phyloP scores from a whole-genome alignment of 805 yeast species.

The Yarrowia yakushimensis region DNA sequence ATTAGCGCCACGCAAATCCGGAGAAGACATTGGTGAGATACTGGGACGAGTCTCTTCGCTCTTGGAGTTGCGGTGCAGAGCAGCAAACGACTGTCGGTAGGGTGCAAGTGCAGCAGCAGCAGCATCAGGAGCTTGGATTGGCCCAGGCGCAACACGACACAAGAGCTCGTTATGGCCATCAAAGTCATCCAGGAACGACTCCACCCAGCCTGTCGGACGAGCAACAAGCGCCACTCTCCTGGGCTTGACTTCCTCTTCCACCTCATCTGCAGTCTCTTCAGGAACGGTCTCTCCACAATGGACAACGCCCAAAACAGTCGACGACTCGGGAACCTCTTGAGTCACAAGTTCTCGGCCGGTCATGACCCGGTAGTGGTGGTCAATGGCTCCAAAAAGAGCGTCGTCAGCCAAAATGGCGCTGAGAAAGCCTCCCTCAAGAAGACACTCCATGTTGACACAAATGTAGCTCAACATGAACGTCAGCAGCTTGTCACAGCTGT shows the following conservation, averaged over 20 bases:
- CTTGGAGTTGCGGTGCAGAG: conserved; percentile 25
- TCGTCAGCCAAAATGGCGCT: background rate
- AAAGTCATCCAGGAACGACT: conserved; percentile 38
- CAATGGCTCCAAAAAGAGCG: conserved; percentile 7
- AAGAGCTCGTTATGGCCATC: conserved; percentile 34
- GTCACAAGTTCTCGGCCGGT: background rate
- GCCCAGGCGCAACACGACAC: conserved; percentile 27
- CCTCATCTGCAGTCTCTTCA: background rate
- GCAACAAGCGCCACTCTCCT: background rate
- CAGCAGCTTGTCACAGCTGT: conserved; percentile 53
- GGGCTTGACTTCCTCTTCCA: background rate
- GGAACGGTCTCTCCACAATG: background rate
- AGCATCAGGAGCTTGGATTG: background rate
- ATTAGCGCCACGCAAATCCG: background rate
- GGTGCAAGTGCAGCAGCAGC: background rate
- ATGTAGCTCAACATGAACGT: conserved; percentile 65
- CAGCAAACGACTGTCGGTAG: conserved; percentile 22
- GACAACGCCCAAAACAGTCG: background rate
- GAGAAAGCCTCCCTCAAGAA: conserved; percentile 43
- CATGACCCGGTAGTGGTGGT: conserved; percentile 19
- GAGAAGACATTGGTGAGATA: conserved; percentile 1
- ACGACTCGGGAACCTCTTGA: background rate
- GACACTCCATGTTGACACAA: conserved; percentile 58
- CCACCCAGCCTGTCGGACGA: conserved; percentile 17
- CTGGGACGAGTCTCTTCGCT: conserved; percentile 1